phyloP scores from a whole-genome alignment of 306 rosid genomes.

The Amphicarpaea edgeworthii region DNA sequence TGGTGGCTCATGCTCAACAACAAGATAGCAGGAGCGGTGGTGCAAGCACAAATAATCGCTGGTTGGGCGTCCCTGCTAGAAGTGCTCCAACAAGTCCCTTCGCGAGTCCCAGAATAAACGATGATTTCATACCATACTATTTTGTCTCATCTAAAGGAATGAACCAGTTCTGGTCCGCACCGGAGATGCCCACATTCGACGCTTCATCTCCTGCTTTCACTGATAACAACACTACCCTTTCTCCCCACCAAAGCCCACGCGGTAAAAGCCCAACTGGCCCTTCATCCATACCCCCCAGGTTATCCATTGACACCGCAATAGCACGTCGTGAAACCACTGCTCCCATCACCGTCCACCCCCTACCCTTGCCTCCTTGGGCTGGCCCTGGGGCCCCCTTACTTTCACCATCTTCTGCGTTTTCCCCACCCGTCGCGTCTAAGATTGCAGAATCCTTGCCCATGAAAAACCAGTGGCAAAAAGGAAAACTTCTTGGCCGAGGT shows the following conservation, averaged over 20 bases:
- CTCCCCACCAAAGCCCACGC: slow-evolving; percentile 71
- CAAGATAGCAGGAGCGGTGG: slow-evolving; percentile 36
- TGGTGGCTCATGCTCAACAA: slow-evolving; percentile 34
- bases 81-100: slow-evolving; percentile 79
- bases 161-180: slow-evolving; percentile 89
- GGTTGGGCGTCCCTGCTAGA: slow-evolving; percentile 56
- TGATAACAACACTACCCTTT: slow-evolving; percentile 54
- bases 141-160: slow-evolving; percentile 50
- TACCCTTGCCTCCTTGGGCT: slow-evolving; percentile 95
- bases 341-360: slow-evolving; percentile 71
- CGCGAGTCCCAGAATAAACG: slow-evolving; percentile 58
- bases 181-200: slow-evolving; percentile 62
- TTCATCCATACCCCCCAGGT: slow-evolving; percentile 58
- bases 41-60: slow-evolving; percentile 38
- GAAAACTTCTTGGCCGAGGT: slow-evolving; percentile 98
- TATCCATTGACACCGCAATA: slow-evolving; percentile 54
- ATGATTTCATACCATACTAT: slow-evolving; percentile 59
- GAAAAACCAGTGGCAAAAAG: slow-evolving; percentile 91
- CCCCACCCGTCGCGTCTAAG: slow-evolving; percentile 56
- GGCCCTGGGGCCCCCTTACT: slow-evolving; percentile 65
- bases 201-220: slow-evolving; percentile 56
- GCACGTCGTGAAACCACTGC: slow-evolving; percentile 59
- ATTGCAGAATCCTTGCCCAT: slow-evolving; percentile 62
- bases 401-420: slow-evolving; percentile 51
- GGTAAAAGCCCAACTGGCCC: slow-evolving; percentile 56